Evolutionary conservation across 768 basidiomycete genomes (phyloP).

Genomic region (Saitozyma sp.): DNA sequence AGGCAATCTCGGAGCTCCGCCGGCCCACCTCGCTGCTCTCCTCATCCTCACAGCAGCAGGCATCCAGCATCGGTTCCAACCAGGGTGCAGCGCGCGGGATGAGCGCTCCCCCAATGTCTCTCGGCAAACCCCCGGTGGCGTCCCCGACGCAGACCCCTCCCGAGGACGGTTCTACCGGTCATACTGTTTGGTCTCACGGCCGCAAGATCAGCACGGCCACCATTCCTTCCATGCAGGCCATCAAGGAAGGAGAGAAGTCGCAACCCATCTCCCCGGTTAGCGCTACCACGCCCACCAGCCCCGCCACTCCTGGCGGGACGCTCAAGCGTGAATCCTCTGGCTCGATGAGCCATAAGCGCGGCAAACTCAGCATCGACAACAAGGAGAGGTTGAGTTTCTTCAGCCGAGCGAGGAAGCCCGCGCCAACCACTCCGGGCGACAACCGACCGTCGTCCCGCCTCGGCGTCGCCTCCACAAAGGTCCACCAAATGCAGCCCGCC

Average conservation of each 20-base stretch:
- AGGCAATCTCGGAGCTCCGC: constrained; percentile 84
- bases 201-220: constrained; percentile 28
- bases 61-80: constrained; percentile 18
- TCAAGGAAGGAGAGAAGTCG: constrained; percentile 26
- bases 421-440: constrained; percentile 54
- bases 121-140: constrained; percentile 15
- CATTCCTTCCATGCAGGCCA: constrained; percentile 30
- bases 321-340: constrained; percentile 45
- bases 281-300: constrained; percentile 26
- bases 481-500: constrained; percentile 41
- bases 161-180: constrained; percentile 3
- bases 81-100: constrained; percentile 22
- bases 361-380: constrained; percentile 48
- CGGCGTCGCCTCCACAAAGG: constrained; percentile 17
- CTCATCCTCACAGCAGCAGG: constrained; percentile 27
- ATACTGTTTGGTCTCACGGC: constrained; percentile 25
- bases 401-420: constrained; percentile 75
- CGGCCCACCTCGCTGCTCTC: constrained; percentile 63
- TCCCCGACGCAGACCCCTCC: constrained; percentile 29
- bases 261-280: constrained; percentile 25
- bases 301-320: constrained; percentile 38
- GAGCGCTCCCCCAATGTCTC: constrained; percentile 30
- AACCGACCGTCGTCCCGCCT: neutral
- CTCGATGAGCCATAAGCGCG: constrained; percentile 48
- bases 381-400: constrained; percentile 68